Evolutionary conservation across 2,329 filamentous ascomycete species (phyloP).

Genomic region (Ambrosiella xylebori): DNA sequence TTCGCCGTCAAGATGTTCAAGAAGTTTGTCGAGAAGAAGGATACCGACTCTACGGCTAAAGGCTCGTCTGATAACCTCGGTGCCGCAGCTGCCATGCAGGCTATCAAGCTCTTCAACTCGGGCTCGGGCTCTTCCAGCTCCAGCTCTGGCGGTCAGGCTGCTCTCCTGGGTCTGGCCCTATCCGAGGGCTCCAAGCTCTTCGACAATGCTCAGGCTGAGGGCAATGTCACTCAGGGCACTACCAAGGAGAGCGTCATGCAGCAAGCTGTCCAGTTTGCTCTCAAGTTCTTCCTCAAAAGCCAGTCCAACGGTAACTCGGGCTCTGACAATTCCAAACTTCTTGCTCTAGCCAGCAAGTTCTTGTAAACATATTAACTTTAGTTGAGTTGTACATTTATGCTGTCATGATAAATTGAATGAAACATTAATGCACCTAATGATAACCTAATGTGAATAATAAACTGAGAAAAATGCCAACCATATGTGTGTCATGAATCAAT

Average conservation of each 20-base stretch:
- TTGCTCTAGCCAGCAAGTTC: constrained; percentile 32
- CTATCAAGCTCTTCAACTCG: constrained; percentile 60
- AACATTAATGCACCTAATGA: neutral
- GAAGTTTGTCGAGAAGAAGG: constrained; percentile 46
- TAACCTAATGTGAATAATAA: neutral
- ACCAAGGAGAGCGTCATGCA: constrained; percentile 70
- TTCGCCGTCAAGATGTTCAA: constrained; percentile 60
- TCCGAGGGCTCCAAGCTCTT: constrained; percentile 66
- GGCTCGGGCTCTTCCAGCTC: constrained; percentile 25
- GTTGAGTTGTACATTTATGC: neutral
- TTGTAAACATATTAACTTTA: constrained; percentile 16
- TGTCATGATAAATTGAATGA: neutral
- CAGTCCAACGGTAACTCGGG: constrained; percentile 17
- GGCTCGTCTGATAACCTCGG: constrained; percentile 41
- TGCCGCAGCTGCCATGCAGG: constrained; percentile 62
- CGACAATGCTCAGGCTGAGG: constrained; percentile 37
- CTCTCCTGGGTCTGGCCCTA: constrained; percentile 76
- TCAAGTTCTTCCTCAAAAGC: constrained; percentile 83
- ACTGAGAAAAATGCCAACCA: neutral
- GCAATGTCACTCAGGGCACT: constrained; percentile 36
- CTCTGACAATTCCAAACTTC: constrained; percentile 30
- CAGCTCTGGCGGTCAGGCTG: constrained; percentile 36
- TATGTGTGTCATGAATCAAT: no score
- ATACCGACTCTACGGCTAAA: constrained; percentile 27
- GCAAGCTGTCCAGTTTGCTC: constrained; percentile 65